phyloP scores from a whole-genome alignment of 768 basidiomycete species.

The Tubosaeta sp. region DNA sequence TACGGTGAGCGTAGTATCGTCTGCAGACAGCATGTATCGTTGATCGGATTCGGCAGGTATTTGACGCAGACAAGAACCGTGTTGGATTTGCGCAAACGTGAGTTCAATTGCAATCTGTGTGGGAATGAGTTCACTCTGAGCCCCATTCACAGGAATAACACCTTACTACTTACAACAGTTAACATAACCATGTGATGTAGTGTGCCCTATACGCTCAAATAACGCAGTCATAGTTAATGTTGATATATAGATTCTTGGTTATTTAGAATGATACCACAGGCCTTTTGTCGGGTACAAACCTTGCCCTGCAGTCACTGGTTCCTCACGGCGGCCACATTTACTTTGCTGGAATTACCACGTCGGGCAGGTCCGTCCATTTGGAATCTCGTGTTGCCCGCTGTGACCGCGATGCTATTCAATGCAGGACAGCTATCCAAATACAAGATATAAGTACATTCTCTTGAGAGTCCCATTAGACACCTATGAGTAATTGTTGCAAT shows the following conservation, averaged over 20 bases:
- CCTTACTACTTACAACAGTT: constrained; percentile 8
- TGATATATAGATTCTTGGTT: neutral
- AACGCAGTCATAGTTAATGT: neutral
- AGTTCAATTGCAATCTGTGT: constrained; percentile 5
- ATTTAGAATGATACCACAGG: neutral
- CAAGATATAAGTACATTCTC: neutral
- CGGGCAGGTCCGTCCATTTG: too few species aligned
- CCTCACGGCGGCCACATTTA: too few species aligned
- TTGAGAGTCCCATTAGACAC: neutral
- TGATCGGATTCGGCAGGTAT: constrained; percentile 6
- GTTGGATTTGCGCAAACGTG: constrained; percentile 20
- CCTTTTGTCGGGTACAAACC: neutral
- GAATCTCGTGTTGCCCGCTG: too few species aligned
- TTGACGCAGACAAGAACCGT: constrained; percentile 9
- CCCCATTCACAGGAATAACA: constrained; percentile 15
- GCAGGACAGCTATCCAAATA: neutral
- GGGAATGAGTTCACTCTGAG: neutral
- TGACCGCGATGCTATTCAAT: neutral
- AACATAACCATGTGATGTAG: neutral
- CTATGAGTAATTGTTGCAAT: neutral
- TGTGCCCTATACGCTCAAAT: neutral
- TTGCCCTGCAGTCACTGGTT: too few species aligned
- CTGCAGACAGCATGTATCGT: neutral
- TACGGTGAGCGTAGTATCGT: constrained; percentile 2
- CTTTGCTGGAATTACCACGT: too few species aligned